Conservation (phyloP, 495 filamentous ascomycete species). For the Talaromyces stipitatus region DNA sequence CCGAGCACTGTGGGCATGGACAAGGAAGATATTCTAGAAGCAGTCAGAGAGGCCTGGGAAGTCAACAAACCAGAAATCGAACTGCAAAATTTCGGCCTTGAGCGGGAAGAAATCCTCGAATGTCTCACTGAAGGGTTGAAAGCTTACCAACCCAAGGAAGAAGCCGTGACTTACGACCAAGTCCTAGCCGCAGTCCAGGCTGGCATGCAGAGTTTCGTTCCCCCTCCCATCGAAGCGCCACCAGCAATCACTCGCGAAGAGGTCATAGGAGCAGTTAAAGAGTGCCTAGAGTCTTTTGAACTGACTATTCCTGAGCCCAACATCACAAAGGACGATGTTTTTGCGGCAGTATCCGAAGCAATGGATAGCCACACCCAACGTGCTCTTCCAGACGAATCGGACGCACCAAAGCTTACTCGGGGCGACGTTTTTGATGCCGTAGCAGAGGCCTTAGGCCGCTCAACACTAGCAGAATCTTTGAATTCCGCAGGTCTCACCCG, state of each 20-base stretch:
- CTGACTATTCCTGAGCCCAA: slow-evolving; percentile 40
- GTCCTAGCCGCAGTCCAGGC: slow-evolving; percentile 75
- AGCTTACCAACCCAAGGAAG: slow-evolving; percentile 55
- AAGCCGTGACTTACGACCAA: slow-evolving; percentile 63
- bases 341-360: slow-evolving; percentile 7
- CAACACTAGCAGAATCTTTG: neutral
- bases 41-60: slow-evolving; percentile 83
- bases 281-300: slow-evolving; percentile 70
- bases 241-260: slow-evolving; percentile 68
- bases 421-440: slow-evolving; percentile 41
- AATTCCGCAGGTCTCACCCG: slow-evolving; percentile 13
- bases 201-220: slow-evolving; percentile 68
- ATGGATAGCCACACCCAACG: neutral
- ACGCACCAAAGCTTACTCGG: slow-evolving; percentile 30
- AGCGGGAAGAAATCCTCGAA: slow-evolving; percentile 78
- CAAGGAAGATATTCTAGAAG: slow-evolving; percentile 76
- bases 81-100: slow-evolving; percentile 78
- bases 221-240: slow-evolving; percentile 59
- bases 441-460: slow-evolving; percentile 19
- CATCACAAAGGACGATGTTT: slow-evolving; percentile 28
- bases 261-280: slow-evolving; percentile 64
- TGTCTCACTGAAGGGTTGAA: slow-evolving; percentile 78
- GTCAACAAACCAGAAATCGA: slow-evolving; percentile 88
- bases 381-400: neutral
- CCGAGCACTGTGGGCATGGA: slow-evolving; percentile 38